Conservation (phyloP, 163 green algal genomes). For the Chlamydomonas reinhardtii region DNA sequence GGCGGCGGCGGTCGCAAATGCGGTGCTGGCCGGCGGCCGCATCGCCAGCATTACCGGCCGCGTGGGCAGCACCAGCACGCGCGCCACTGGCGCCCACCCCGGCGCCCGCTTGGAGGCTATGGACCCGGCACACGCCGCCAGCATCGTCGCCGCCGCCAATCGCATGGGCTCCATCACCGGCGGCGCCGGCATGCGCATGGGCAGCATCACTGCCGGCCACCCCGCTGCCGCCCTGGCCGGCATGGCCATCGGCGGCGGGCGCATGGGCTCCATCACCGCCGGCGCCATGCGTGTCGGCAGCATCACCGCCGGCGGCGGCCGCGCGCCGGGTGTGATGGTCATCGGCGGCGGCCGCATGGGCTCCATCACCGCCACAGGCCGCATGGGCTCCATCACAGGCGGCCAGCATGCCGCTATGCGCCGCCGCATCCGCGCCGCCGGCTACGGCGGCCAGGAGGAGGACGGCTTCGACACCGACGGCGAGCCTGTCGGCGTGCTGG, state of each 20-base stretch:
- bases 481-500: background rate
- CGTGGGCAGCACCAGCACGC: background rate
- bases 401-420: background rate
- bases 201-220: background rate
- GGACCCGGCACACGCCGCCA: background rate
- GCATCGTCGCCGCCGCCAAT: background rate
- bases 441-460: background rate
- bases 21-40: background rate
- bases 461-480: background rate
- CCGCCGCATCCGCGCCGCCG: background rate
- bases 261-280: background rate
- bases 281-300: background rate
- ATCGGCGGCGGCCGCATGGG: slow-evolving; percentile 26
- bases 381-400: slow-evolving; percentile 4
- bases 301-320: background rate
- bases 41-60: background rate
- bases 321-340: slow-evolving; percentile 1
- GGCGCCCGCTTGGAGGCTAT: too few relatives aligned
- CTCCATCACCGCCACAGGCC: slow-evolving; percentile 6
- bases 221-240: too few relatives aligned
- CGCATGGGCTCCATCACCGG: background rate
- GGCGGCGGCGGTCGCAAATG: too few relatives aligned
- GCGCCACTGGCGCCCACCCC: too few relatives aligned
- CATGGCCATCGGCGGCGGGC: background rate
- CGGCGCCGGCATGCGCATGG: background rate